phyloP scores from a whole-genome alignment of 2,329 filamentous ascomycete species.

The Dryadomyces quercus-mongolicae region DNA sequence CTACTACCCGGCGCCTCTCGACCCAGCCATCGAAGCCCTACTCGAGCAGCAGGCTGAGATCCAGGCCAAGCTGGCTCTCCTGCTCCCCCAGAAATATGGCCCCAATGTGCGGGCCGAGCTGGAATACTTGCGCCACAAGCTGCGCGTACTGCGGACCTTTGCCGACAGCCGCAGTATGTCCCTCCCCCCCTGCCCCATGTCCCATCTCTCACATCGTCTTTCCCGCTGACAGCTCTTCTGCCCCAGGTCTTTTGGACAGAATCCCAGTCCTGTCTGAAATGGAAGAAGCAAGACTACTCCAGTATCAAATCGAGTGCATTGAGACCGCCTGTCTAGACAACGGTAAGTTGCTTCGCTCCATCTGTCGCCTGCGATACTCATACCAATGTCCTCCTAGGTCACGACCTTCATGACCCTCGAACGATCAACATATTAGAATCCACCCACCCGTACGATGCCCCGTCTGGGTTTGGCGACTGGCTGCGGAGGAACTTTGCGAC shows the following conservation, averaged over 20 bases:
- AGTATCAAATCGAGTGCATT: conserved; percentile 47
- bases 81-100: conserved; percentile 35
- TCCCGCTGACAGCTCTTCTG: background rate
- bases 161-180: conserved; percentile 36
- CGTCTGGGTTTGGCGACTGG: conserved; percentile 37
- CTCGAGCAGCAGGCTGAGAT: conserved; percentile 42
- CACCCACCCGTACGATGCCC: conserved; percentile 25
- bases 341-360: conserved; percentile 22
- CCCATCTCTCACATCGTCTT: conserved; percentile 14
- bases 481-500: conserved; percentile 37
- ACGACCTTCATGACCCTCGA: conserved; percentile 28
- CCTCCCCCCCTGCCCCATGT: background rate
- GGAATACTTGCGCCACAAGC: conserved; percentile 43
- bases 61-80: conserved; percentile 34
- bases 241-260: conserved; percentile 24
- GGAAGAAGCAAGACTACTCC: conserved; percentile 43
- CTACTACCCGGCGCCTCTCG: conserved; percentile 25
- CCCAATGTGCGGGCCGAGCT: conserved; percentile 37
- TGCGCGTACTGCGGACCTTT: conserved; percentile 34
- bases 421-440: conserved; percentile 26
- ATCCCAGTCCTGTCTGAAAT: conserved; percentile 37
- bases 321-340: conserved; percentile 37
- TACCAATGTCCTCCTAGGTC: conserved; percentile 18
- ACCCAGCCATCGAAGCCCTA: conserved; percentile 31
- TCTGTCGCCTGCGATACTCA: background rate